A percentile compares a stretch with the other conserved stretches of the same genome.
phyloP scores from a whole-genome alignment of 129 eudicot genomes.

The Erigeron canadensis region DNA sequence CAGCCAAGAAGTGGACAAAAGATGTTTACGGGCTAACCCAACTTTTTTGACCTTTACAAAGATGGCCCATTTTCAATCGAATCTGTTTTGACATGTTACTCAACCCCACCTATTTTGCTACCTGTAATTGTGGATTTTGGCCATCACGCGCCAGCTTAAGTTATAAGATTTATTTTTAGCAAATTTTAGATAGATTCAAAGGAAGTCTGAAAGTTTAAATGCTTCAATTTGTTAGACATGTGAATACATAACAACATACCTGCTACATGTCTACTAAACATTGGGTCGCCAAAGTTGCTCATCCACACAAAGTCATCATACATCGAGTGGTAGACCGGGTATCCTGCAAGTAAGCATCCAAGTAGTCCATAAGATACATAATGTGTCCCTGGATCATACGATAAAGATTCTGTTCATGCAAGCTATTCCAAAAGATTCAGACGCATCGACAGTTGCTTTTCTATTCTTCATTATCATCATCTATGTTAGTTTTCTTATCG shows the following conservation, averaged over 20 bases:
- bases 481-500: too few relatives aligned
- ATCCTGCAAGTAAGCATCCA: conserved; percentile 51
- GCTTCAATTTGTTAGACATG: neutral
- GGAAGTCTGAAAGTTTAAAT: conserved; percentile 2
- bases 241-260: conserved; percentile 35
- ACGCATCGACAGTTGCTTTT: too few relatives aligned
- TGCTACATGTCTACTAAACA: conserved; percentile 81
- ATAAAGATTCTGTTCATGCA: neutral
- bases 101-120: too few relatives aligned
- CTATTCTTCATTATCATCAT: too few relatives aligned
- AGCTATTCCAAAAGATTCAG: neutral
- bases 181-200: neutral
- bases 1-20: too few relatives aligned
- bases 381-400: conserved; percentile 1
- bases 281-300: conserved; percentile 81
- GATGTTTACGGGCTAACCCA: too few relatives aligned
- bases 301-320: conserved; percentile 89
- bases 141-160: neutral
- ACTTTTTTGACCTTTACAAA: too few relatives aligned
- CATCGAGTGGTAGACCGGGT: conserved; percentile 94
- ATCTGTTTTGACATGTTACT: too few relatives aligned
- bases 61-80: too few relatives aligned
- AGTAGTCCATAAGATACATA: neutral
- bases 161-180: neutral
- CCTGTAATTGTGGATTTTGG: neutral